Base-by-base conservation (phyloP, 163 green algal species). In the Chloromonas sp. region DNA sequence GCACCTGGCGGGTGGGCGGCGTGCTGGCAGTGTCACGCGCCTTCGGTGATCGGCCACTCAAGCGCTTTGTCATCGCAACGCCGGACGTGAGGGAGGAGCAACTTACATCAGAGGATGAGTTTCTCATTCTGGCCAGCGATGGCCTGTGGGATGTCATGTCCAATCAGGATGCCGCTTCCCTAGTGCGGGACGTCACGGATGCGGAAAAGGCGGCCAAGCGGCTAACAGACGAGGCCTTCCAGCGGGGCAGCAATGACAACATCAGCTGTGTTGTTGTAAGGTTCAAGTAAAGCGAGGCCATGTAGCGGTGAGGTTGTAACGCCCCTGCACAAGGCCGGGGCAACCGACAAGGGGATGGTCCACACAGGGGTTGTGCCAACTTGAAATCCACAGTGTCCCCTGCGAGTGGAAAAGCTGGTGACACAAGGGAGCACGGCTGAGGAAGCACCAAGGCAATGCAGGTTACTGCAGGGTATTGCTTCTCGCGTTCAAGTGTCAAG, bases 81-180 rank as follows among this genome's bases (percentile, higher is more conserved):
- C 95, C 95, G 3, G 92, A 96, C 60, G 74, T 97, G 3, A 77
- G 84, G 11, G 88, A 92, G 78, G 89, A 92, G 84, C 74, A 84
- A 61, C 80, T 94, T 14, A 86, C 84, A 2, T 36, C 36, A 59
- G 87, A 93, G 11, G 93, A 95, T 58, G 92, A 96, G 87, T 92
- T 92, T 81, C 70, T 98, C 8, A 91, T 98, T 70, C 82, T 98
- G 70, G 96, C 94, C 71, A 94, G 85, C 15, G 96, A 98, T 89
- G 96, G 96, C 14, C 81, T 99, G 66, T 99, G 96, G 96, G 96
- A 99, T 82, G 96, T 98, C 14, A 85, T 98, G 60, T 87, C 84
- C 36, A 98, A 98, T 82, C 91, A 96, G 91, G 96, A 98, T 58
- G 94, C 95, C 3, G 88, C 95, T 3, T 83, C 84, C 0, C 78